phyloP scores from a whole-genome alignment of 768 basidiomycete species.

The Tricholoma matsutake region DNA sequence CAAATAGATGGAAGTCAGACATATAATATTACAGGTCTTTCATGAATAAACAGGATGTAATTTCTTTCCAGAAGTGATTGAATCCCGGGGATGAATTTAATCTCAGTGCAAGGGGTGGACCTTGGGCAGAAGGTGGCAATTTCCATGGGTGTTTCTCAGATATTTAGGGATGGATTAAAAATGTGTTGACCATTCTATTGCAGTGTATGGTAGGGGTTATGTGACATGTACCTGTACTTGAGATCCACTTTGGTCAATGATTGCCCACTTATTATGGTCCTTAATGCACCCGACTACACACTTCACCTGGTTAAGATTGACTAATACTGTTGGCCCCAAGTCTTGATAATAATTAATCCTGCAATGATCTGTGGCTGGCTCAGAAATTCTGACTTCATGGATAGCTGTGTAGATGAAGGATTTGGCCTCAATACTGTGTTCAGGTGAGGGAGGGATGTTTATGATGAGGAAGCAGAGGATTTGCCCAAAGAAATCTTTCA shows the following conservation, averaged over 20 bases:
- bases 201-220: too few species aligned
- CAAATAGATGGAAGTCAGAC: too few species aligned
- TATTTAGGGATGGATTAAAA: too few species aligned
- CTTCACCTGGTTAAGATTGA: slow-evolving; percentile 25
- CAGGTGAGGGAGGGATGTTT: slow-evolving; percentile 12
- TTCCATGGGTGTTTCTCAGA: too few species aligned
- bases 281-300: slow-evolving; percentile 24
- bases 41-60: too few species aligned
- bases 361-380: slow-evolving; percentile 4
- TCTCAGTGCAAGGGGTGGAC: too few species aligned
- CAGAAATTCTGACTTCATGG: neutral
- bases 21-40: too few species aligned
- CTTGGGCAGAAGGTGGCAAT: too few species aligned
- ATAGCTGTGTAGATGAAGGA: slow-evolving; percentile 24
- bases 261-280: neutral
- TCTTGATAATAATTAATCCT: slow-evolving; percentile 21
- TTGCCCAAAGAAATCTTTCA: slow-evolving; percentile 25
- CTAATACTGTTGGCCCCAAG: slow-evolving; percentile 15
- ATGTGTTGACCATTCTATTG: too few species aligned
- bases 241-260: neutral
- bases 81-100: too few species aligned
- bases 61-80: too few species aligned
- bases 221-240: too few species aligned
- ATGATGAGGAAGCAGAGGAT: slow-evolving; percentile 27
- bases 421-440: slow-evolving; percentile 11